phyloP scores from a whole-genome alignment of 331 rosid genomes.

The Rosa hybrid region DNA sequence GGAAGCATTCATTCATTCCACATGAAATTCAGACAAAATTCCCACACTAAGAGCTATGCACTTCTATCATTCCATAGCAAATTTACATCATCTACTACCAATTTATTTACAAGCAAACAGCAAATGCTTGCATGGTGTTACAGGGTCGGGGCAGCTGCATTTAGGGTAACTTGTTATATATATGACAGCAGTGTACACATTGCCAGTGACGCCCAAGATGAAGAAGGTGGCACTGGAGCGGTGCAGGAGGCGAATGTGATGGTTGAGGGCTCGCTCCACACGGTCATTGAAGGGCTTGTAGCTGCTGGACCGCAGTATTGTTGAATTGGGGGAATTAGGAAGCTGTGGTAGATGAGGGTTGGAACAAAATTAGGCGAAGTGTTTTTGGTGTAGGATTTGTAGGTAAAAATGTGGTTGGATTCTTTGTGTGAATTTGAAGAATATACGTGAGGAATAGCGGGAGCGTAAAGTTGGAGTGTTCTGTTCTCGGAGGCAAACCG shows the following conservation, averaged over 20 bases:
- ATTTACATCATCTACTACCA: not conserved
- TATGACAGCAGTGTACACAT: constrained; percentile 66
- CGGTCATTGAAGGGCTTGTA: constrained; percentile 59
- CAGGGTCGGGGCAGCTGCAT: constrained; percentile 87
- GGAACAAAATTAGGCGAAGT: not conserved
- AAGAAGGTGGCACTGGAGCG: constrained; percentile 65
- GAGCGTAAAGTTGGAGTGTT: not conserved
- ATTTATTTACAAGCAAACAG: constrained; percentile 38
- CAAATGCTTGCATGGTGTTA: constrained; percentile 84
- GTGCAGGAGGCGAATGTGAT: constrained; percentile 77
- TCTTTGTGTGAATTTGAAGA: constrained; percentile 46
- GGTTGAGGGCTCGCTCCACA: constrained; percentile 68
- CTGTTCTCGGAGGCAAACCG: not conserved
- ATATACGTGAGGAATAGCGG: constrained; percentile 52
- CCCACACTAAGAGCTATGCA: not conserved
- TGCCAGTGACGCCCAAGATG: constrained; percentile 76
- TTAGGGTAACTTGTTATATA: constrained; percentile 41
- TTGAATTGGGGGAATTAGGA: constrained; percentile 19
- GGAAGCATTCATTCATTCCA: not conserved
- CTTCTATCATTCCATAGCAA: not conserved
- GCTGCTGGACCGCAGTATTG: constrained; percentile 22
- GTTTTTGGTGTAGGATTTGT: constrained; percentile 15
- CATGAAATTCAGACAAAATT: not conserved
- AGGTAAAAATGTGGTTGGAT: constrained; percentile 31
- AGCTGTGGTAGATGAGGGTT: constrained; percentile 10